Conservation (phyloP, 2,329 filamentous ascomycete genomes). For the Cercospora brassicicola region DNA sequence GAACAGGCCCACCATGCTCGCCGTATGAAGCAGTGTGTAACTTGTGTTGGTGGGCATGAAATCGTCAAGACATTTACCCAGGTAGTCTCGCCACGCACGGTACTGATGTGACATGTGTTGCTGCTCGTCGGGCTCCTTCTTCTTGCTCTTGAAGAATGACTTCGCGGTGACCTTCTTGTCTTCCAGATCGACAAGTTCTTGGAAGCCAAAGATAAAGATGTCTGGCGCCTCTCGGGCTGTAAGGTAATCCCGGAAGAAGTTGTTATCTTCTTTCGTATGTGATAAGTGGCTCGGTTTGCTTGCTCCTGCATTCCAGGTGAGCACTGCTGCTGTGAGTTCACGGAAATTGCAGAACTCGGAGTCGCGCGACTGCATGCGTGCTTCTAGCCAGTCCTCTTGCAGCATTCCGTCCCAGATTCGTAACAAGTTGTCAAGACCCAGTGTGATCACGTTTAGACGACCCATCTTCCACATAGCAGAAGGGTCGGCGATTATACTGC, state of each 20-base stretch:
- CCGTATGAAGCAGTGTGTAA: constrained; percentile 84
- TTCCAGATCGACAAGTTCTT: constrained; percentile 96
- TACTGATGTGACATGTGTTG: constrained; percentile 97
- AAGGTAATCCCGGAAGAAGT: constrained; percentile 79
- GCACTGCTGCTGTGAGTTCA: constrained; percentile 73
- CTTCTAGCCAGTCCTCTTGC: constrained; percentile 91
- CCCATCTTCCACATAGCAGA: constrained; percentile 84
- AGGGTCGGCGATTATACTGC: constrained; percentile 73
- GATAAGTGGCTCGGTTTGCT: constrained; percentile 82
- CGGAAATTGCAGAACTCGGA: constrained; percentile 82
- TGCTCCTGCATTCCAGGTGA: constrained; percentile 98
- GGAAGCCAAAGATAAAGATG: constrained; percentile 92
- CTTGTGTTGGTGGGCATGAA: constrained; percentile 73
- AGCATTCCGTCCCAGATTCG: constrained; percentile 89
- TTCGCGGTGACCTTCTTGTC: constrained; percentile 97
- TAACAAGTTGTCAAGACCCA: constrained; percentile 83
- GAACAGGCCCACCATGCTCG: constrained; percentile 89
- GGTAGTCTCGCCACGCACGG: constrained; percentile 90
- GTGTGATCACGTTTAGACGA: constrained; percentile 77
- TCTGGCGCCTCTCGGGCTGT: constrained; percentile 77
- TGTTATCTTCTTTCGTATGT: constrained; percentile 66
- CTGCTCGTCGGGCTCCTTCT: constrained; percentile 79
- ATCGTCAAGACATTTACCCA: constrained; percentile 79
- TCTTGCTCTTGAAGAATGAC: constrained; percentile 78
- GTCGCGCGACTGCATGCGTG: constrained; percentile 81